phyloP scores from a whole-genome alignment of 2,329 filamentous ascomycete species.

The Verticillium dahliae region DNA sequence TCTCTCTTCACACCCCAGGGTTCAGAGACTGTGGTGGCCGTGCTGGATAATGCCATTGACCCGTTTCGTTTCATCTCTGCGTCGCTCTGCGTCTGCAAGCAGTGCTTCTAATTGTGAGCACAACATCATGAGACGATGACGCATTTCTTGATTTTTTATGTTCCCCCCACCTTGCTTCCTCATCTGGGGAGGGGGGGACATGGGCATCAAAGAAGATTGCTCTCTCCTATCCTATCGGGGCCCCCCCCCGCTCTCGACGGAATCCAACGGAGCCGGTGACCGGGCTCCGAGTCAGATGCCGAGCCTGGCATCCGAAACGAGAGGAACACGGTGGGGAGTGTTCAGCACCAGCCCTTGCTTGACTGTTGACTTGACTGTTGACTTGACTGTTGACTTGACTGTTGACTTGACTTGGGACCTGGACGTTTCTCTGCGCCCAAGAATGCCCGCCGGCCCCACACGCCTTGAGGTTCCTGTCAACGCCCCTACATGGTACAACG shows the following conservation, averaged over 20 bases:
- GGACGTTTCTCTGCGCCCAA: too few relatives aligned
- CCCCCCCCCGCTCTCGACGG: neutral
- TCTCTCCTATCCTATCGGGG: neutral
- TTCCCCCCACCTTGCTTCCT: too few relatives aligned
- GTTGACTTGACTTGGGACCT: too few relatives aligned
- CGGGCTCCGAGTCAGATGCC: neutral
- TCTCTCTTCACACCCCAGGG: neutral
- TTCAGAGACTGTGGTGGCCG: neutral
- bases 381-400: too few relatives aligned
- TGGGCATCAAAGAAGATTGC: neutral
- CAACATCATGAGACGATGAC: neutral
- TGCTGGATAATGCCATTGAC: neutral
- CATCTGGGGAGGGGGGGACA: too few relatives aligned
- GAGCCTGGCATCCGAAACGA: neutral
- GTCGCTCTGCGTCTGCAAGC: neutral
- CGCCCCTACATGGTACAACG: too few relatives aligned
- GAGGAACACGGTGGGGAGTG: too few relatives aligned
- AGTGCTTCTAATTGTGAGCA: neutral
- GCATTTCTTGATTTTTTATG: neutral
- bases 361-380: too few relatives aligned
- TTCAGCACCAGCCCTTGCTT: too few relatives aligned
- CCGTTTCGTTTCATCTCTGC: neutral
- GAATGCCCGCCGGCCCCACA: too few relatives aligned
- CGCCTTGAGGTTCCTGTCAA: too few relatives aligned
- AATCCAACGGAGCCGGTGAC: neutral